Percentiles rank a stretch among this genome's conserved stretches.
These are phyloP conservation scores for Parastagonospora nodorum DNA, from an alignment of 2,329 filamentous ascomycete genomes.

Conservation along the genomic window DNA sequence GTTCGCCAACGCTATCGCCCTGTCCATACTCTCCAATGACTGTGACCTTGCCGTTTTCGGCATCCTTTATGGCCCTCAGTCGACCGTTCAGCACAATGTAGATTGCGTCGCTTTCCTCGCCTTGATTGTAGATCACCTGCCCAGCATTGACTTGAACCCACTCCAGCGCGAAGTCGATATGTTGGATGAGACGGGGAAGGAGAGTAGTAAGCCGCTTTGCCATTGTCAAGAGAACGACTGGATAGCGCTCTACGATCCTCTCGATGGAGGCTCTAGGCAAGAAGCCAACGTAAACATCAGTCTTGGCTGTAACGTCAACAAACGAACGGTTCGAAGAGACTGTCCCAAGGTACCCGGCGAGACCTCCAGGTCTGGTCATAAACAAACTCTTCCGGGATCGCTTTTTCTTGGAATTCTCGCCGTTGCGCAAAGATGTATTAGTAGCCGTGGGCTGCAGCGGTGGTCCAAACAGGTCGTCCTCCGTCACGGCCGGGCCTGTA, in stretches of 20 bases:
- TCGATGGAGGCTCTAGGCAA: conserved; percentile 84
- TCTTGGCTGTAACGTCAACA: conserved; percentile 95
- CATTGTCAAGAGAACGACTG: conserved; percentile 91
- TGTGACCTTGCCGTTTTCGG: conserved; percentile 78
- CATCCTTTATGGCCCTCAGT: conserved; percentile 81
- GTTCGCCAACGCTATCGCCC: conserved; percentile 94
- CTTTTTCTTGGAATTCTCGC: conserved; percentile 50
- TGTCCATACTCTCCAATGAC: conserved; percentile 93
- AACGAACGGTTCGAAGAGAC: conserved; percentile 96
- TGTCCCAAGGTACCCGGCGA: conserved; percentile 92
- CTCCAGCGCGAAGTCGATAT: conserved; percentile 97
- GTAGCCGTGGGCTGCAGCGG: conserved; percentile 30
- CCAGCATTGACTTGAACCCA: conserved; percentile 97
- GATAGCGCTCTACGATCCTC: conserved; percentile 89
- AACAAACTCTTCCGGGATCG: conserved; percentile 74
- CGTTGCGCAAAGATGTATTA: conserved; percentile 31
- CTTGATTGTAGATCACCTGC: conserved; percentile 91
- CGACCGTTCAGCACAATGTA: conserved; percentile 97
- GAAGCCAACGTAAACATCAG: conserved; percentile 97
- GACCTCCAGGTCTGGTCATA: conserved; percentile 89
- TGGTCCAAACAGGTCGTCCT: conserved; percentile 43
- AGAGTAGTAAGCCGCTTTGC: conserved; percentile 91
- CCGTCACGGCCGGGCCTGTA: conserved; percentile 38
- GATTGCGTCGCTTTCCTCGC: conserved; percentile 95
- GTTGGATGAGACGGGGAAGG: conserved; percentile 84